Evolutionary conservation across 352 stramenopile species (phyloP).

Genomic region (Elongisporangium anandrum): DNA sequence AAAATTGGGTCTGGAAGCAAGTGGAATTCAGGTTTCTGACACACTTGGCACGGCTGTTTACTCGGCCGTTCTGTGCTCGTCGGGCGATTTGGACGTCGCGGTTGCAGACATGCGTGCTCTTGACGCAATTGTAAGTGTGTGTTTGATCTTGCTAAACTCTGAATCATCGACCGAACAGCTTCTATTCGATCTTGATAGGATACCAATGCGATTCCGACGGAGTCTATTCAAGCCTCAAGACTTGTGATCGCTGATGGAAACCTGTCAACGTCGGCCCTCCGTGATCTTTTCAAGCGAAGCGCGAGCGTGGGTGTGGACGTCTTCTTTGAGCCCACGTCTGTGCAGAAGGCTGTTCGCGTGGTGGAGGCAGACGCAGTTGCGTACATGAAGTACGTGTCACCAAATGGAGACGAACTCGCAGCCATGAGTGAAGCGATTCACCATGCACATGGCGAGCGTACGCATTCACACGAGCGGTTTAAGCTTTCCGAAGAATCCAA

Average conservation of each 20-base stretch:
- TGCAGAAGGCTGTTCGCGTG: constrained; percentile 72
- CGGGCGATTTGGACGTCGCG: constrained; percentile 79
- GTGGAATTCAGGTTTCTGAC: constrained; percentile 45
- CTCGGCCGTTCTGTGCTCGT: constrained; percentile 67
- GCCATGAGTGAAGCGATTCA: constrained; percentile 65
- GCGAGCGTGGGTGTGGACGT: constrained; percentile 33
- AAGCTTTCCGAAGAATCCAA: constrained; percentile 36
- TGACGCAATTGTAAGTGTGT: constrained; percentile 59
- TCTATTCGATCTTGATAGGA: constrained; percentile 21
- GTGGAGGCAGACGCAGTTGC: constrained; percentile 42
- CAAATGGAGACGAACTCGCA: constrained; percentile 71
- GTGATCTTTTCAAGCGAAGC: constrained; percentile 42
- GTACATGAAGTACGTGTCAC: constrained; percentile 65
- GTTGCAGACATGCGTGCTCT: constrained; percentile 86
- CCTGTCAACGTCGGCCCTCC: constrained; percentile 40
- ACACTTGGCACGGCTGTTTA: constrained; percentile 78
- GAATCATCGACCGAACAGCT: background rate
- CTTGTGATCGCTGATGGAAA: constrained; percentile 81
- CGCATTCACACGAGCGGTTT: constrained; percentile 37
- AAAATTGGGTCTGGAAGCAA: constrained; percentile 51
- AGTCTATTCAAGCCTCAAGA: constrained; percentile 39
- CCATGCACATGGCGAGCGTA: constrained; percentile 12
- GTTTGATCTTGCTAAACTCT: background rate
- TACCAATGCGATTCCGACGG: constrained; percentile 29
- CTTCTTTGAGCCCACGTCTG: constrained; percentile 85